Base-by-base conservation (phyloP, 2,329 filamentous ascomycete species). In the Dactylellina sp. region DNA sequence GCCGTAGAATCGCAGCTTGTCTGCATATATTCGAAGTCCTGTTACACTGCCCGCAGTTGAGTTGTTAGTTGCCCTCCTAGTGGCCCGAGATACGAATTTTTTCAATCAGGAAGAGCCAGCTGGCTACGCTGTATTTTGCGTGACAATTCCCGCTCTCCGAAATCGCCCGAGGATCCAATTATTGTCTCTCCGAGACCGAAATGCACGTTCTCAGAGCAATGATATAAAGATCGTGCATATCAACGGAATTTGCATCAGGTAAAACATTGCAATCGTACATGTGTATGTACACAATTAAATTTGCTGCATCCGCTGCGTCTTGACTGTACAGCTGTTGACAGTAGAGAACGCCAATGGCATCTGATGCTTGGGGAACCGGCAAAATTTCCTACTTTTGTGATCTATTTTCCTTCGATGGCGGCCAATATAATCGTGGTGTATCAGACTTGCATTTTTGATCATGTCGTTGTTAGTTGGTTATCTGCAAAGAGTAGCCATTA, bases 111-210 rank as follows among this genome's bases (percentile, higher is more conserved):
- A n/a, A n/a, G n/a, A n/a, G n/a, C n/a, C 28, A 32, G 9, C 28
- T 32, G 4, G 28, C 28, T 9, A 32, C 28, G 9, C 28, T 9
- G 28, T 55, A 39, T n/a, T 14, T 44, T 44, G 20, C 3, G 20
- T 32, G 28, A 32, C 28, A 9, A 32, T 32, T 9, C 9, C 7
- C 16, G n/a, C 9, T 32, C 32, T 57, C 63, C 63, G 63, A 53
- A 52, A 68, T 68, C 53, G 52, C 53, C 63, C 63, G 53, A 57
- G 7, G 37, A 57, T 28, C 53, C 37, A 44, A 44, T 44, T 5
- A 24, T 20, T 14, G 16, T 39, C n/a, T 2, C 24, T 52, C 22
- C 46, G 49, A 18, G 49, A n/a, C n/a, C 7, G 11, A 2, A 12
- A 52, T 4, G 46, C 1, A 35, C 11, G 49, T 35, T 35, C 32